Percentiles rank a stretch among this genome's conserved stretches.
These are phyloP conservation scores for Teratosphaeria destructans DNA, from an alignment of 2,329 filamentous ascomycete genomes.

Conservation along the genomic window DNA sequence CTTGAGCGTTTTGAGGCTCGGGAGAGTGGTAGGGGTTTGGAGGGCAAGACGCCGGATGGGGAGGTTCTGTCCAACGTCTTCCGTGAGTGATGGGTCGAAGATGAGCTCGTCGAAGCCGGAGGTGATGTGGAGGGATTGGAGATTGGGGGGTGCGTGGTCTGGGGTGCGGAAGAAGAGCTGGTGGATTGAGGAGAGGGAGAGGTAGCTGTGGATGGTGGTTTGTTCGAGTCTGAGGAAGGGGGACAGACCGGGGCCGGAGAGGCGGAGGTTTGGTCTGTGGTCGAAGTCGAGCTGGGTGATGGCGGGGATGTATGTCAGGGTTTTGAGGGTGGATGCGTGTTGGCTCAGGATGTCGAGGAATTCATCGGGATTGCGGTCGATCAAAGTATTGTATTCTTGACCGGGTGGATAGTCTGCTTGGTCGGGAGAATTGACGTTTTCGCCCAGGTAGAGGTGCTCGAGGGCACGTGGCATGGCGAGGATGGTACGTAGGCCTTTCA, in stretches of 20 bases:
- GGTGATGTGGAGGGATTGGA: background rate
- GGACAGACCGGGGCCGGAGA: background rate
- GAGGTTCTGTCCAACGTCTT: background rate
- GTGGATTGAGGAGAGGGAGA: background rate
- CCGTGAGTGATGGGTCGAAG: background rate
- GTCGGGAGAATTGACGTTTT: background rate
- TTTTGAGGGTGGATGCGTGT: background rate
- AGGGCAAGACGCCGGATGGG: background rate
- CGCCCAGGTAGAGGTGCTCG: constrained; percentile 5
- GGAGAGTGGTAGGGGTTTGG: background rate
- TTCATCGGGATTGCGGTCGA: background rate
- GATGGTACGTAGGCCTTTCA: constrained; percentile 2
- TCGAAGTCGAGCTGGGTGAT: background rate
- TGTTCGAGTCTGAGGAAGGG: background rate
- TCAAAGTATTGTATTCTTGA: constrained; percentile 2
- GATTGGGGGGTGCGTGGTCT: background rate
- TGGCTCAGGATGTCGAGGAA: background rate
- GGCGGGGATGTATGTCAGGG: background rate
- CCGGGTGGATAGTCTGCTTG: background rate
- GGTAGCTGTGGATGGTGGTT: background rate
- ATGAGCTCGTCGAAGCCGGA: background rate
- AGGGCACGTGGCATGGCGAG: constrained; percentile 1
- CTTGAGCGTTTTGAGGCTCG: background rate
- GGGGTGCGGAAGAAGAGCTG: background rate
- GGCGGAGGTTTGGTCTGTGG: background rate